Conservation (phyloP, 1,284 basidiomycete species). For the Malassezia psittaci region DNA sequence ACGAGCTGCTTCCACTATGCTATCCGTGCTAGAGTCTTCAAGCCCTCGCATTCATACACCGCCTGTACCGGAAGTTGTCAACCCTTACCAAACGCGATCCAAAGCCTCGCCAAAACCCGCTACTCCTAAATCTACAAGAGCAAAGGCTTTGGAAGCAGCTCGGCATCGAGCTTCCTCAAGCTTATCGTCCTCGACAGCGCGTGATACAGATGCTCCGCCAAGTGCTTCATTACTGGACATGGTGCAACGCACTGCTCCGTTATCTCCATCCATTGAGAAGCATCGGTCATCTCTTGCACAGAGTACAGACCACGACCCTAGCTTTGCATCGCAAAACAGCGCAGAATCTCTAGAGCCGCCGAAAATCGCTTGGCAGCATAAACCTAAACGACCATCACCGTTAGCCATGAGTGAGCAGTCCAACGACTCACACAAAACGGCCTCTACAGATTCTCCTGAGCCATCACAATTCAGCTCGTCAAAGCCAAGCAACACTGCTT, state of each 20-base stretch:
- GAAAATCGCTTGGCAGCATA: constrained; percentile 1
- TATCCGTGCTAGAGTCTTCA: constrained; percentile 28
- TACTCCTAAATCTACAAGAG: constrained; percentile 26
- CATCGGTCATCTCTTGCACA: constrained; percentile 7
- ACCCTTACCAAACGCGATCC: constrained; percentile 33
- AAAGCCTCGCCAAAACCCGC: background rate
- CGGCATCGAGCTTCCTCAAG: constrained; percentile 9
- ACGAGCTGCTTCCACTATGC: constrained; percentile 28
- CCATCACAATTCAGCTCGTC: no score
- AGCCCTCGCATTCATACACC: constrained; percentile 21
- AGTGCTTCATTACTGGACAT: constrained; percentile 29
- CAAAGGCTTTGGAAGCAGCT: constrained; percentile 24
- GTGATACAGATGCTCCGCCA: constrained; percentile 22
- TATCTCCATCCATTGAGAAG: constrained; percentile 13
- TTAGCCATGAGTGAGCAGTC: constrained; percentile 1
- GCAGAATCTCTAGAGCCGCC: background rate
- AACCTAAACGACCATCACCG: constrained; percentile 16
- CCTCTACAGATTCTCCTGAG: background rate
- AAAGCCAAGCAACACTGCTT: no score
- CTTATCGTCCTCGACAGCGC: constrained; percentile 6
- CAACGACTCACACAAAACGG: background rate
- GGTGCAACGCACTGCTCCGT: constrained; percentile 32
- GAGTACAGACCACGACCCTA: background rate
- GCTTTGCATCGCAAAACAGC: background rate
- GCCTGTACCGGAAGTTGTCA: constrained; percentile 32